Percentiles rank a stretch among this genome's conserved stretches.
phyloP scores from a whole-genome alignment of 352 stramenopile species.

The Phytophthora cajani region DNA sequence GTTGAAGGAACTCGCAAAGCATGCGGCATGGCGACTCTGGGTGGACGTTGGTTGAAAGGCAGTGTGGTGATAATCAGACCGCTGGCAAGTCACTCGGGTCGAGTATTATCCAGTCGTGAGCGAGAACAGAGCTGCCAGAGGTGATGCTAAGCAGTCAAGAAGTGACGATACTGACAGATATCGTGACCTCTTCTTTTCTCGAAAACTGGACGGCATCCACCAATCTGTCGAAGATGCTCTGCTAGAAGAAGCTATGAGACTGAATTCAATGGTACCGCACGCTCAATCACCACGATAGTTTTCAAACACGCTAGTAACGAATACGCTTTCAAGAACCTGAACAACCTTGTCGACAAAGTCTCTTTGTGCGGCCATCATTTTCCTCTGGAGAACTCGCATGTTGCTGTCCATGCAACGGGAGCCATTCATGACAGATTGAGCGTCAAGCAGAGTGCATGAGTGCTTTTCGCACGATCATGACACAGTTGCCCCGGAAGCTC shows the following conservation, averaged over 20 bases:
- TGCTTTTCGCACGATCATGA: neutral
- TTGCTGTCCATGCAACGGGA: slow-evolving; percentile 16
- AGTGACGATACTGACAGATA: slow-evolving; percentile 29
- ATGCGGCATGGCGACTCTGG: slow-evolving; percentile 29
- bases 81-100: slow-evolving; percentile 8
- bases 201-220: slow-evolving; percentile 40
- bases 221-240: slow-evolving; percentile 37
- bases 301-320: neutral
- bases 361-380: neutral
- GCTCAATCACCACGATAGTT: neutral
- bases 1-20: slow-evolving; percentile 36
- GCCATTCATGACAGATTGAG: slow-evolving; percentile 46
- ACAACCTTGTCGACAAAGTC: neutral
- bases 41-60: slow-evolving; percentile 27
- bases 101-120: slow-evolving; percentile 38
- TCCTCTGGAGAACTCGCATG: slow-evolving; percentile 23
- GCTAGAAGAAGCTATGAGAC: slow-evolving; percentile 29
- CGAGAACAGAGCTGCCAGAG: slow-evolving; percentile 31
- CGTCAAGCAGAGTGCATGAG: neutral
- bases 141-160: slow-evolving; percentile 32
- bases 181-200: slow-evolving; percentile 35
- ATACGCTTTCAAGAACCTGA: neutral
- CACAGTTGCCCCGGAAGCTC: neutral
- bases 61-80: neutral
- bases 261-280: neutral